Evolutionary conservation across 495 filamentous ascomycete species (phyloP).

Genomic region (Talaromyces thailandensis): DNA sequence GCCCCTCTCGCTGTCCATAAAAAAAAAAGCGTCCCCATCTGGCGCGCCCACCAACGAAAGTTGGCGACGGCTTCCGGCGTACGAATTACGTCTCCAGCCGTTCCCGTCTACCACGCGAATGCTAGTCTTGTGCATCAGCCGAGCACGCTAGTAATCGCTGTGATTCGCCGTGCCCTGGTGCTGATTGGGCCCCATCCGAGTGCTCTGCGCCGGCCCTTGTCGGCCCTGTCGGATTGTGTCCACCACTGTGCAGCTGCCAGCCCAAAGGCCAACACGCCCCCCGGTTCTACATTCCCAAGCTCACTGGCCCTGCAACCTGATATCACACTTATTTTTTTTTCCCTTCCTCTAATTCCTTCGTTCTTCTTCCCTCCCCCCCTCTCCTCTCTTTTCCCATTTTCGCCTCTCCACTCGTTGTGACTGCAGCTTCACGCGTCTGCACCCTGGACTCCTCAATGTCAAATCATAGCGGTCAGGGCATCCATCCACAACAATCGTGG

Average conservation of each 20-base stretch:
- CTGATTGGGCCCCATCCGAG: constrained; percentile 4
- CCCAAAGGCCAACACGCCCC: constrained; percentile 4
- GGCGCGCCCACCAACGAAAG: constrained; percentile 2
- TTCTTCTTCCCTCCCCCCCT: constrained; percentile 8
- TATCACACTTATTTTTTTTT: constrained; percentile 7
- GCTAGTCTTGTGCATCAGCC: constrained; percentile 10
- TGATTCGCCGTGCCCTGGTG: constrained; percentile 8
- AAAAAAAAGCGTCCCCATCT: not conserved
- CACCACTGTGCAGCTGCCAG: constrained; percentile 7
- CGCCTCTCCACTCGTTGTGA: constrained; percentile 4
- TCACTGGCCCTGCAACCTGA: constrained; percentile 6
- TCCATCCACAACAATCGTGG: constrained; percentile 7
- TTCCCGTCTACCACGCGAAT: constrained; percentile 9
- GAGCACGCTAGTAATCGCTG: constrained; percentile 6
- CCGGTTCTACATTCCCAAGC: constrained; percentile 9
- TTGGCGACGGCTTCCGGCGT: constrained; percentile 3
- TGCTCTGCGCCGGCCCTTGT: constrained; percentile 2
- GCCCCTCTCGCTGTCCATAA: not conserved
- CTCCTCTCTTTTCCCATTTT: constrained; percentile 3
- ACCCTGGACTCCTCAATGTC: constrained; percentile 9
- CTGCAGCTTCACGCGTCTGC: constrained; percentile 9
- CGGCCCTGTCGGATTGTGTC: constrained; percentile 8
- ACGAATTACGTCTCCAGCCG: constrained; percentile 8
- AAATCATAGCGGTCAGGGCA: constrained; percentile 8
- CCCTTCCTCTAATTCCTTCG: constrained; percentile 4